Evolutionary conservation across 169 alveolate species (phyloP), one percentile per base, ranked within the genome.

Genomic region (Eimeria sp.): DNA sequence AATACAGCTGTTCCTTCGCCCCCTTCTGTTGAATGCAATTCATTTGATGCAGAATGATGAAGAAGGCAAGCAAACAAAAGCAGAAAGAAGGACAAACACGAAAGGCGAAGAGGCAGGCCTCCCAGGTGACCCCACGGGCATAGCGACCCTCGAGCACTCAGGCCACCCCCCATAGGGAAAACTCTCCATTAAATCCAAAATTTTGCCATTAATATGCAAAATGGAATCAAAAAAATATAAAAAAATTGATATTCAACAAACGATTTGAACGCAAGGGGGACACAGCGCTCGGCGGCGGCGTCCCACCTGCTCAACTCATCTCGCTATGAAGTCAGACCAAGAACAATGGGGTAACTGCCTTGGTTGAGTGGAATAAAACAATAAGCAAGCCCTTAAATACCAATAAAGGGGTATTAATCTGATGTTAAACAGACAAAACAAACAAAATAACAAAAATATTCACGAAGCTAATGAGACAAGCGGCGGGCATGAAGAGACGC

Each of bases 91-190:
- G 52, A 43, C 71, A 82, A 56, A n/a, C 58, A 43, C 58, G 14
- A 37, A 60, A 33, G 40, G 87, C 87, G 64, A 60, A 60, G 62
- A 49, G 58, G 66, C 11, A 77, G 40, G 62, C 64, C 66, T 27
- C 87, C 43, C 89, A 82, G 49, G 89, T 82, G 74, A 82, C 89
- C 89, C 89, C 64, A 52, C n/a, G 25, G 89, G 43, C 33, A 10
- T 33, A 30, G 18, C 89, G 71, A 49, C 89, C 89, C 71, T 25
- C 89, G 89, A 52, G 66, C 66, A 37, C 89, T 82, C 89, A 52
- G 52, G 68, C 74, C 89, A 30, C 52, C 71, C 66, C 89, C 33
- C 89, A 82, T 82, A 52, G 89, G 68, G 37, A 82, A n/a, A 49
- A 54, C n/a, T 9, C 66, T 82, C 89, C 89, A 82, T 82, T 46